Base-by-base conservation (phyloP, 2,329 filamentous ascomycete genomes). In the Cryphonectria naterciae region DNA sequence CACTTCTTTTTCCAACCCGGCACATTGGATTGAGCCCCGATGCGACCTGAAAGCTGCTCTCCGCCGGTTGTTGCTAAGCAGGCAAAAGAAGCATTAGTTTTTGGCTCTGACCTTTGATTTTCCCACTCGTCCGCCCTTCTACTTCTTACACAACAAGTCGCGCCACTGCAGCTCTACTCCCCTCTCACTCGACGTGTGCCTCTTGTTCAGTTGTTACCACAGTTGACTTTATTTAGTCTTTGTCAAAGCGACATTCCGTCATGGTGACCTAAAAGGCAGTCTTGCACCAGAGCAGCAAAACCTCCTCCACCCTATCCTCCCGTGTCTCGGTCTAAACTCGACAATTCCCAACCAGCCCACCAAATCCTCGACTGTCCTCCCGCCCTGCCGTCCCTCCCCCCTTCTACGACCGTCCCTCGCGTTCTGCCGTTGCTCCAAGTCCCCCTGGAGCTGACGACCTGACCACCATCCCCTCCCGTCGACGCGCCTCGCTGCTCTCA, bases 401-500 rank as follows among this genome's bases (percentile, higher is more conserved):
- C 68, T 66, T 25, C 70, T 52, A n/a, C 39, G 28, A 15, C 35
- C 32, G 28, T 43, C 8, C 15, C 60, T 56, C 67, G 28, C 43
- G 66, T 61, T 60, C 58, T 52, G 43, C 41, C 43, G 41, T 41
- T 37, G 32, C 60, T 8, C 17, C 5, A 22, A 15, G 43, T 19
- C 10, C 8, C 19, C 17, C 58, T 22, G 28, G 32, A 62, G 32
- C 22, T n/a, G n/a, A 43, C 25, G 6, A 39, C 22, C 13, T 22
- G 32, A 37, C 13, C 46, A 58, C 41, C 46, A 22, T 8, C 58
- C 75, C 75, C 76, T 77, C 75, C 75, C 75, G 46, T 22, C 32
- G 43, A 65, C 66, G 62, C 69, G 63, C 56, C 58, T 64, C 43
- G 63, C 49, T 22, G 66, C 76, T 74, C 74, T 76, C 75, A 76